Evolutionary conservation across 768 basidiomycete species (phyloP).

Genomic region (Leccinum fibrillosum): DNA sequence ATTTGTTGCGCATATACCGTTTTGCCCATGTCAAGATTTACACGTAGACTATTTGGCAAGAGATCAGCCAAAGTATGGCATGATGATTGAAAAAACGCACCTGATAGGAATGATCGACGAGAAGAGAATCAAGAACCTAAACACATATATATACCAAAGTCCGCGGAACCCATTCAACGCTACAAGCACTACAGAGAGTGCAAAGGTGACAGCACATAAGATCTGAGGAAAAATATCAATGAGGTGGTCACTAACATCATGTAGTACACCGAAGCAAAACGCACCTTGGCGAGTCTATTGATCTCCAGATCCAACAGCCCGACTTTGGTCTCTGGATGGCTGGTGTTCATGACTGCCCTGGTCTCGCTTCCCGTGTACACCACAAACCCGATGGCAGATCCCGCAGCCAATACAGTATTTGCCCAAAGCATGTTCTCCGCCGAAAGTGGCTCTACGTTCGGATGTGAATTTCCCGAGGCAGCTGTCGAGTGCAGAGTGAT

Average conservation of each 20-base stretch:
- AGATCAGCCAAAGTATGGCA: background rate
- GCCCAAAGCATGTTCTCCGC: conserved; percentile 97
- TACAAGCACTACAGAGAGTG: conserved; percentile 85
- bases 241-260: background rate
- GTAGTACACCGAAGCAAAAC: conserved; percentile 4
- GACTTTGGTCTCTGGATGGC: conserved; percentile 92
- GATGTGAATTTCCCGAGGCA: conserved; percentile 34
- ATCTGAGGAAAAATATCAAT: conserved; percentile 50
- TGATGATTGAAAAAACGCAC: conserved; percentile 41
- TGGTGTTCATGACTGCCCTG: conserved; percentile 97
- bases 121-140: conserved; percentile 96
- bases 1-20: conserved; percentile 96
- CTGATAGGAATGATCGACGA: conserved; percentile 99
- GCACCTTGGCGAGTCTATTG: conserved; percentile 90
- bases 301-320: conserved; percentile 93
- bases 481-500: conserved; percentile 63
- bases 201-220: conserved; percentile 91
- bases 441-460: conserved; percentile 77
- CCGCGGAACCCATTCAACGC: conserved; percentile 96
- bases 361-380: conserved; percentile 95
- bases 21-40: conserved; percentile 99
- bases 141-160: conserved; percentile 92
- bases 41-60: conserved; percentile 67
- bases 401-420: conserved; percentile 95
- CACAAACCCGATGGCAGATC: conserved; percentile 88